Evolutionary conservation across 768 basidiomycete genomes (phyloP).

Genomic region (Leccinellum rugosiceps): DNA sequence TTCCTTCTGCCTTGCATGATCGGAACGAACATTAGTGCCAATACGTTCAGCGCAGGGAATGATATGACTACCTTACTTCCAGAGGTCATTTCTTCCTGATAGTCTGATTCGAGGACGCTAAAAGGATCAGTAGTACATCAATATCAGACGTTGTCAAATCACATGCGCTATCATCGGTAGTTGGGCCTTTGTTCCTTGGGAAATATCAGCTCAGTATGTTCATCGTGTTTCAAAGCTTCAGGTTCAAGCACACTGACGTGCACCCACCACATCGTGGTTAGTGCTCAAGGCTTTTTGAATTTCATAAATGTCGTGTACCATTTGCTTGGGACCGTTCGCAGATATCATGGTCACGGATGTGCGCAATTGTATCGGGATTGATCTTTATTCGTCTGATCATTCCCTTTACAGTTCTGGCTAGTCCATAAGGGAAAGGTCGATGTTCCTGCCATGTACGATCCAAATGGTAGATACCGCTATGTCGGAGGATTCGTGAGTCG

Average conservation of each 20-base stretch:
- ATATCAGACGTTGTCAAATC: slow-evolving; percentile 29
- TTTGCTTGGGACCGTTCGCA: slow-evolving; percentile 84
- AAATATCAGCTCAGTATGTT: slow-evolving; percentile 56
- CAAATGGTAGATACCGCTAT: slow-evolving; percentile 76
- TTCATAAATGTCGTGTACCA: slow-evolving; percentile 85
- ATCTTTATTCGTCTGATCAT: neutral
- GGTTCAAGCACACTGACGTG: neutral
- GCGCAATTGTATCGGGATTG: slow-evolving; percentile 22
- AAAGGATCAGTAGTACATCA: slow-evolving; percentile 22
- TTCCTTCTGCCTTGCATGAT: slow-evolving; percentile 71
- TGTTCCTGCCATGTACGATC: slow-evolving; percentile 82
- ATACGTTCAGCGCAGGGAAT: slow-evolving; percentile 72
- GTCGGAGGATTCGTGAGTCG: slow-evolving; percentile 65
- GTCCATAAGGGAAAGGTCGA: slow-evolving; percentile 70
- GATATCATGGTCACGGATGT: slow-evolving; percentile 66
- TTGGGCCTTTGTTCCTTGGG: slow-evolving; percentile 84
- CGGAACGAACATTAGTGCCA: slow-evolving; percentile 75
- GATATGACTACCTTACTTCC: slow-evolving; percentile 81
- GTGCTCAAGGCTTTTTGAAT: slow-evolving; percentile 64
- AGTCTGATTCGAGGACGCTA: neutral
- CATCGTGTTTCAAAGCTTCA: neutral
- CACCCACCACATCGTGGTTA: neutral
- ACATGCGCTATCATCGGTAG: slow-evolving; percentile 44
- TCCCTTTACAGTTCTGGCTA: slow-evolving; percentile 61
- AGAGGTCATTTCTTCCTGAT: slow-evolving; percentile 17